Evolutionary conservation across 495 filamentous ascomycete genomes (phyloP).

Genomic region (Hypoxylon lienhwacheense): DNA sequence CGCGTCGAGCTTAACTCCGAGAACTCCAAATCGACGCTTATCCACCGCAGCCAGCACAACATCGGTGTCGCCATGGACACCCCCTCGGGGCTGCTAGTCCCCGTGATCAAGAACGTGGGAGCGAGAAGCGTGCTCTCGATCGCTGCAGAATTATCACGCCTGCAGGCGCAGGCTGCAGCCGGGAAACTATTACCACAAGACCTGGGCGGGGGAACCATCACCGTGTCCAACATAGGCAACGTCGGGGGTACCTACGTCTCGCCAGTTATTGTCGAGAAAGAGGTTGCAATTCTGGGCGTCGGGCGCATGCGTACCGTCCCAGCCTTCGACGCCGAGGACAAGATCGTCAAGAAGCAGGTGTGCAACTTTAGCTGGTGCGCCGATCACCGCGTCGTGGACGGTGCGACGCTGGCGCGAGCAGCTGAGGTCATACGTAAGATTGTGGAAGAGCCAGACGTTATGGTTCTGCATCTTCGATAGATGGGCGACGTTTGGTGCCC

Average conservation of each 20-base stretch:
- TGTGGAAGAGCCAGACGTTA: conserved; percentile 80
- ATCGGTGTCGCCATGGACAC: conserved; percentile 97
- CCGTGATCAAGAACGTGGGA: conserved; percentile 88
- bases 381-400: conserved; percentile 93
- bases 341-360: conserved; percentile 63
- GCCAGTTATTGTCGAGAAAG: conserved; percentile 84
- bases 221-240: conserved; percentile 95
- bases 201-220: conserved; percentile 85
- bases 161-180: conserved; percentile 68
- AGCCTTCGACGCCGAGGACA: conserved; percentile 63
- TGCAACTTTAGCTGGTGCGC: conserved; percentile 96
- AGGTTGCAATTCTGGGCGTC: conserved; percentile 91
- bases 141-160: conserved; percentile 71
- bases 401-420: conserved; percentile 88
- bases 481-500: conserved; percentile 7
- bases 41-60: conserved; percentile 83
- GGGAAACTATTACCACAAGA: conserved; percentile 78
- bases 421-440: conserved; percentile 74
- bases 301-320: conserved; percentile 75
- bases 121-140: conserved; percentile 72
- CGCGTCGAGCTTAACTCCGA: conserved; percentile 63
- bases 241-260: conserved; percentile 91
- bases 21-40: conserved; percentile 62
- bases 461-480: conserved; percentile 67
- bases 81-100: conserved; percentile 83